Conservation (phyloP, 2,329 filamentous ascomycete species). For the Alternaria incomplexa region DNA sequence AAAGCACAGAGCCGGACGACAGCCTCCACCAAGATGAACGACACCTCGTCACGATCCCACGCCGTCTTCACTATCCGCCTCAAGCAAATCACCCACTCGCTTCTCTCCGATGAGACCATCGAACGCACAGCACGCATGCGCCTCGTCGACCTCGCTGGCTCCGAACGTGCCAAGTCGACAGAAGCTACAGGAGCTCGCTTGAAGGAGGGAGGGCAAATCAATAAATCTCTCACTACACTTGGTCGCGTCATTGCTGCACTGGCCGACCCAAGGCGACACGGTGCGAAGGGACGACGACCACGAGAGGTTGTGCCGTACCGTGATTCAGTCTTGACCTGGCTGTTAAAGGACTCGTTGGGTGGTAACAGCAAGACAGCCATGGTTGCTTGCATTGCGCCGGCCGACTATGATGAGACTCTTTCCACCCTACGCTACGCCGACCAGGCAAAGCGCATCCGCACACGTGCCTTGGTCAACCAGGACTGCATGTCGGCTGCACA, state of each 20-base stretch:
- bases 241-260: slow-evolving; percentile 95
- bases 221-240: slow-evolving; percentile 95
- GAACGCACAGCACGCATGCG: slow-evolving; percentile 93
- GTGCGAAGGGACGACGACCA: slow-evolving; percentile 47
- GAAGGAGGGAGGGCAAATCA: slow-evolving; percentile 96
- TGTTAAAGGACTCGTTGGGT: slow-evolving; percentile 92
- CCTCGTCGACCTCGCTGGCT: slow-evolving; percentile 92
- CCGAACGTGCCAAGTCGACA: slow-evolving; percentile 91
- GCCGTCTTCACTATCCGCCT: slow-evolving; percentile 98
- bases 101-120: slow-evolving; percentile 96
- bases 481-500: slow-evolving; percentile 91
- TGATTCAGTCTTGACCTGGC: slow-evolving; percentile 83
- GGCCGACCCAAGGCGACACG: slow-evolving; percentile 67
- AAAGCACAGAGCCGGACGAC: slow-evolving; percentile 71
- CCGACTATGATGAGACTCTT: slow-evolving; percentile 96
- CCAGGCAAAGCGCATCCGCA: slow-evolving; percentile 96
- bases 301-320: slow-evolving; percentile 85
- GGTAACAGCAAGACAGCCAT: slow-evolving; percentile 99
- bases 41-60: slow-evolving; percentile 94
- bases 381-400: slow-evolving; percentile 96
- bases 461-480: slow-evolving; percentile 92
- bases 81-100: slow-evolving; percentile 97
- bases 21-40: slow-evolving; percentile 98
- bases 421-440: slow-evolving; percentile 96
- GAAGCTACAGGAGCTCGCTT: slow-evolving; percentile 91